Evolutionary conservation across 352 stramenopile species (phyloP).

Genomic region (Lagenidium sp.): DNA sequence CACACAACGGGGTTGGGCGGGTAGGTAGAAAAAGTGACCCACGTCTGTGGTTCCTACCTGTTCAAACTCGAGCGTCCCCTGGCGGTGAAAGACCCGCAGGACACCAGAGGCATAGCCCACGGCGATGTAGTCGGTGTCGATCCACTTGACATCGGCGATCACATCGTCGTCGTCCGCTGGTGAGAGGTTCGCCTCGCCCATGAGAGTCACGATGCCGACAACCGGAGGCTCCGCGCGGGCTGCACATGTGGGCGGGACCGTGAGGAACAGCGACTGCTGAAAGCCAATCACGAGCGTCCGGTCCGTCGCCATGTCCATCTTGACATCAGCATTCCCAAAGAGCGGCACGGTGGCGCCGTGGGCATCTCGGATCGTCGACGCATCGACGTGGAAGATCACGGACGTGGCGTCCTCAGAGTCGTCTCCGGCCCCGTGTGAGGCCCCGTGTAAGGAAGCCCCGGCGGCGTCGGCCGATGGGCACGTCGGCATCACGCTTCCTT

Average conservation of each 20-base stretch:
- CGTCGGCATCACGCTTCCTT: no score
- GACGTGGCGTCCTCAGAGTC: constrained; percentile 15
- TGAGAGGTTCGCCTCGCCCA: constrained; percentile 30
- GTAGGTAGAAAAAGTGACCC: no score
- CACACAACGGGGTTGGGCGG: no score
- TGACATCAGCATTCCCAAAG: constrained; percentile 29
- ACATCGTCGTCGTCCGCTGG: neutral
- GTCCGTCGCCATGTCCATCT: constrained; percentile 44
- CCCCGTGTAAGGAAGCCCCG: neutral
- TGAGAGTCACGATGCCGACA: constrained; percentile 6
- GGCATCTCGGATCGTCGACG: constrained; percentile 12
- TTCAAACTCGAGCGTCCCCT: constrained; percentile 44
- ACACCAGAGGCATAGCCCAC: constrained; percentile 48
- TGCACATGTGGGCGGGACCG: neutral
- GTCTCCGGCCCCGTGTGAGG: neutral
- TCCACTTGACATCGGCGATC: constrained; percentile 60
- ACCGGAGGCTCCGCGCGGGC: neutral
- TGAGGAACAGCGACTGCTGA: constrained; percentile 23
- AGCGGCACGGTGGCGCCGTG: constrained; percentile 15
- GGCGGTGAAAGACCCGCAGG: constrained; percentile 44
- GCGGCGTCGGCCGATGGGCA: neutral
- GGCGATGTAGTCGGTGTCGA: constrained; percentile 41
- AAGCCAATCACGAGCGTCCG: constrained; percentile 36
- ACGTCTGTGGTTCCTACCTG: constrained; percentile 24
- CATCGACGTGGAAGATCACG: constrained; percentile 18